Percentiles rank a stretch among this genome's conserved stretches.
These are phyloP conservation scores for Populus pruinosa DNA, from an alignment of 345 rosid genomes.

Conservation along the genomic window DNA sequence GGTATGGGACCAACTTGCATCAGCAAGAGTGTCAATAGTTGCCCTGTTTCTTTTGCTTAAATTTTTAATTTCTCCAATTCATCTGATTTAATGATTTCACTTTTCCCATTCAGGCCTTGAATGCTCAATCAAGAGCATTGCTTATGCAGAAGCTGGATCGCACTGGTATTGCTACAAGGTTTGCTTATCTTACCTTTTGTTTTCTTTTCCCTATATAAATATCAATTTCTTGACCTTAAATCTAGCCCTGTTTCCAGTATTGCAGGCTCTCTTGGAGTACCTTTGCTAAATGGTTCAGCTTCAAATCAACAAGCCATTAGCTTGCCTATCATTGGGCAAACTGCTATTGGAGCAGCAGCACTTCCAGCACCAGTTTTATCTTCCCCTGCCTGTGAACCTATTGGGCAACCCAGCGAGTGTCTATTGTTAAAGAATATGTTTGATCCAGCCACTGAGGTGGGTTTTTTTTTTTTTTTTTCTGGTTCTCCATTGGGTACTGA, in stretches of 20 bases:
- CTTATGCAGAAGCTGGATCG: constrained; percentile 94
- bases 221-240: not conserved
- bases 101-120: constrained; percentile 53
- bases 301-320: constrained; percentile 43
- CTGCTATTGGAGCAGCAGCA: constrained; percentile 47
- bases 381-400: constrained; percentile 43
- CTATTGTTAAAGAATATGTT: constrained; percentile 87
- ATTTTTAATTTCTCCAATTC: not conserved
- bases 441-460: constrained; percentile 88
- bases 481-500: constrained; percentile 4
- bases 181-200: not conserved
- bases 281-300: constrained; percentile 59
- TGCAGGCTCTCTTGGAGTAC: constrained; percentile 63
- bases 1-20: not conserved
- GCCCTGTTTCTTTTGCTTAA: not conserved
- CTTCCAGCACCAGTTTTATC: constrained; percentile 53
- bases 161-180: constrained; percentile 1
- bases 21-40: not conserved
- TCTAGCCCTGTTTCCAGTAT: constrained; percentile 38
- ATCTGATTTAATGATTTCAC: constrained; percentile 1
- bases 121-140: constrained; percentile 84
- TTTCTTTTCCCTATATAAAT: constrained; percentile 4
- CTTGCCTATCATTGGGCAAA: constrained; percentile 50
- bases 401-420: constrained; percentile 85
- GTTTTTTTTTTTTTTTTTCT: constrained; percentile 4